Evolutionary conservation across 2,329 filamentous ascomycete genomes (phyloP).

Genomic region (Rhinocladiella similis): DNA sequence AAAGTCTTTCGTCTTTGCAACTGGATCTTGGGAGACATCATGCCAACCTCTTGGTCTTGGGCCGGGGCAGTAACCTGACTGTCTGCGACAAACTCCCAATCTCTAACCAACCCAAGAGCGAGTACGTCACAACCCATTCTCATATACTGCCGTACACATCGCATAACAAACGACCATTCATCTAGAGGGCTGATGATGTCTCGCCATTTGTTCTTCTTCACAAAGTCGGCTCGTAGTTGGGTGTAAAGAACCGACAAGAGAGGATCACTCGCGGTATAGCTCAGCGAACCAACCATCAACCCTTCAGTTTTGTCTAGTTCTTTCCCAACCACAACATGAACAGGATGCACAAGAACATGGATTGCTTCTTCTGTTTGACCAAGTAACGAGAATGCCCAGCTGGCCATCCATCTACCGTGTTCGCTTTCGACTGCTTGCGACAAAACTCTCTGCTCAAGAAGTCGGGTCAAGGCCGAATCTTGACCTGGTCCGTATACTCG

Average conservation of each 20-base stretch:
- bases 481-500: constrained; percentile 86
- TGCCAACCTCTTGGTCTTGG: constrained; percentile 20
- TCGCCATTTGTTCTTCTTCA: constrained; percentile 81
- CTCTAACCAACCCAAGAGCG: constrained; percentile 70
- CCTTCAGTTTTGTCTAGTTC: constrained; percentile 41
- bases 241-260: constrained; percentile 77
- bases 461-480: constrained; percentile 63
- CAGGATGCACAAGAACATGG: constrained; percentile 75
- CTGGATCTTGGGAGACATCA: constrained; percentile 21
- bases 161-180: constrained; percentile 87
- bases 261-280: constrained; percentile 88
- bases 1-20: constrained; percentile 54
- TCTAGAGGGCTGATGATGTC: constrained; percentile 71
- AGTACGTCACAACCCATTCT: constrained; percentile 93
- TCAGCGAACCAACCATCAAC: constrained; percentile 62
- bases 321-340: constrained; percentile 67
- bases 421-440: constrained; percentile 75
- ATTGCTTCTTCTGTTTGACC: constrained; percentile 80
- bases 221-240: constrained; percentile 76
- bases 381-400: constrained; percentile 94
- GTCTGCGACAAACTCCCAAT: constrained; percentile 51
- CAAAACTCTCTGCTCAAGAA: constrained; percentile 79
- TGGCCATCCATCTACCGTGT: constrained; percentile 83
- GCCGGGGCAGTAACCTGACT: background rate
- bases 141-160: constrained; percentile 80